A percentile compares a stretch with the other conserved stretches of the same genome.
phyloP scores from a whole-genome alignment of 2,329 filamentous ascomycete species.

The Akanthomyces muscarius region DNA sequence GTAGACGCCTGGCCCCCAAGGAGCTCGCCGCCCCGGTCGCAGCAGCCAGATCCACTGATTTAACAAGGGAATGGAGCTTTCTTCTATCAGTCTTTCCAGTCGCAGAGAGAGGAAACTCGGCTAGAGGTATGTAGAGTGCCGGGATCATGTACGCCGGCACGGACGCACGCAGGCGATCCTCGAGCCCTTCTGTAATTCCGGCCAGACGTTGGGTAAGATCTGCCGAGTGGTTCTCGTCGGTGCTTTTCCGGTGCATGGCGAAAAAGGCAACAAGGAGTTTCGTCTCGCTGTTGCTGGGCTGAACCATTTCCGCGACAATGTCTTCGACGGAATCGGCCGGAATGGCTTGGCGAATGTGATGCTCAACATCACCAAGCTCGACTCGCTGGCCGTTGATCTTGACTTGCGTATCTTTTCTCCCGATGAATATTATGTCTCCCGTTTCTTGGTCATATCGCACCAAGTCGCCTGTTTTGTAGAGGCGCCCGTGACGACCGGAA shows the following conservation, averaged over 20 bases:
- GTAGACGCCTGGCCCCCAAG: not conserved
- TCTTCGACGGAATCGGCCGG: too few relatives aligned
- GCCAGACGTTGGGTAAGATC: not conserved
- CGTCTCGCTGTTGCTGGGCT: not conserved
- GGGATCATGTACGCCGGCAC: not conserved
- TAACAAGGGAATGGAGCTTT: not conserved
- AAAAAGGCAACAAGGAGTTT: not conserved
- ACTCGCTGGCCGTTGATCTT: constrained; percentile 34
- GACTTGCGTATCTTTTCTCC: constrained; percentile 53
- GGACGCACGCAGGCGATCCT: not conserved
- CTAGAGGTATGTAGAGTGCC: not conserved
- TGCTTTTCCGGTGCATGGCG: not conserved
- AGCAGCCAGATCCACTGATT: not conserved
- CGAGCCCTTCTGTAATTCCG: not conserved
- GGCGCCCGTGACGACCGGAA: too few relatives aligned
- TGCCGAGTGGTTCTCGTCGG: not conserved
- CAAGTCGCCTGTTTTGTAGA: constrained; percentile 36
- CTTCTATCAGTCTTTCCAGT: not conserved
- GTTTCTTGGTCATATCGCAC: constrained; percentile 36
- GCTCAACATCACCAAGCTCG: constrained; percentile 32
- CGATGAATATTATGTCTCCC: constrained; percentile 40
- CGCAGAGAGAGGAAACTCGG: not conserved
- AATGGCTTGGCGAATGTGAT: not conserved
- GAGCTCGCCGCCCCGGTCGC: too few relatives aligned
- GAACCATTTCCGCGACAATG: not conserved